Conservation (phyloP, 2,329 filamentous ascomycete species). For the Epichloe baconii region DNA sequence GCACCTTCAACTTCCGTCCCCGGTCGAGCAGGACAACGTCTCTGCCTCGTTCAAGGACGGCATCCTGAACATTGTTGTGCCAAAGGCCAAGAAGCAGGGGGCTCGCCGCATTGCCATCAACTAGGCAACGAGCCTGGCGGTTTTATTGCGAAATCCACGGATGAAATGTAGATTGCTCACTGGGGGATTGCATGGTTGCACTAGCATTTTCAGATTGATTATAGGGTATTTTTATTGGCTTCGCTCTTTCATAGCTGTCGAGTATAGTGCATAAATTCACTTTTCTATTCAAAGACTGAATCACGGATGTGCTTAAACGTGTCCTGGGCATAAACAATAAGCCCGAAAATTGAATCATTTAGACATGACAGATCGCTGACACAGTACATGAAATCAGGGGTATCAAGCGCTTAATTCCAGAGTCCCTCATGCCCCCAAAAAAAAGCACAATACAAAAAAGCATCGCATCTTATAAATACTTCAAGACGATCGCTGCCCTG, state of each 20-base stretch:
- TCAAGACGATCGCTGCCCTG: not conserved
- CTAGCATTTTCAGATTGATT: not conserved
- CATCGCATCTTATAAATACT: not conserved
- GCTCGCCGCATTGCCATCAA: slow-evolving; percentile 13
- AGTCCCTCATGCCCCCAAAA: not conserved
- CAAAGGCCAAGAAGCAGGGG: slow-evolving; percentile 23
- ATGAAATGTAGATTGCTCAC: not conserved
- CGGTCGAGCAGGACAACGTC: slow-evolving; percentile 46
- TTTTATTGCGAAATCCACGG: not conserved
- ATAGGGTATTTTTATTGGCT: no score
- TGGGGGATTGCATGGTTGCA: not conserved
- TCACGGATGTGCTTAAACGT: no score
- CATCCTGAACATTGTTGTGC: slow-evolving; percentile 46
- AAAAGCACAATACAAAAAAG: not conserved
- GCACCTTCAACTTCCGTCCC: slow-evolving; percentile 50
- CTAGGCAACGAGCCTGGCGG: not conserved
- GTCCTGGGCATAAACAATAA: no score
- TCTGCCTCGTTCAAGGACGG: slow-evolving; percentile 48
- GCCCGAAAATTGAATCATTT: no score
- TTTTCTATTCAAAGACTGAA: no score
- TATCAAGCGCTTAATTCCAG: not conserved
- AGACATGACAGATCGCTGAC: no score
- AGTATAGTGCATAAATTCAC: no score
- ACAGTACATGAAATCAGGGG: not conserved
- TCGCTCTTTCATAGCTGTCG: no score